These are phyloP conservation scores for Evansstolkia leycettana DNA, from an alignment of 495 filamentous ascomycete genomes.

Conservation along the genomic window DNA sequence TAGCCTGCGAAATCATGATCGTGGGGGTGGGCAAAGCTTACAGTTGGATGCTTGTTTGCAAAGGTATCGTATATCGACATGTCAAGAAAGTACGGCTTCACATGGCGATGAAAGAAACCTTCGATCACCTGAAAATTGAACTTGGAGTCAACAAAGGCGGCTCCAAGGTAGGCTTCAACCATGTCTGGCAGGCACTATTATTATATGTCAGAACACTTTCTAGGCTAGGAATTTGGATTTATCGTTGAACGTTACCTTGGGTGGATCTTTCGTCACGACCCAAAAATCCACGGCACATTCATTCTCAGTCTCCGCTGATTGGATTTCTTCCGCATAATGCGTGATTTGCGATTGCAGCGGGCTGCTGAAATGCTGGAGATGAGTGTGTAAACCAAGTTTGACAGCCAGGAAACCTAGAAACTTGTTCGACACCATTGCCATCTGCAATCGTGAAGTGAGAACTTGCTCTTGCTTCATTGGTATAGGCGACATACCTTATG, in stretches of 20 bases:
- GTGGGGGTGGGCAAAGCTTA: slow-evolving; percentile 15
- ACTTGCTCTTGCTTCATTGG: background rate
- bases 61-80: slow-evolving; percentile 83
- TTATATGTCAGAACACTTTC: background rate
- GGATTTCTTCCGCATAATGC: slow-evolving; percentile 58
- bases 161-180: slow-evolving; percentile 80
- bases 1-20: background rate
- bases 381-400: slow-evolving; percentile 59
- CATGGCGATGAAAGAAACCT: slow-evolving; percentile 59
- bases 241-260: slow-evolving; percentile 40
- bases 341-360: slow-evolving; percentile 49
- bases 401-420: slow-evolving; percentile 79
- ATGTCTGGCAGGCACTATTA: slow-evolving; percentile 71
- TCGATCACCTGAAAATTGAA: slow-evolving; percentile 67
- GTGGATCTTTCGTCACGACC: slow-evolving; percentile 54
- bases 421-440: slow-evolving; percentile 98
- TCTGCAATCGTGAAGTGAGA: slow-evolving; percentile 28
- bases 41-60: slow-evolving; percentile 76
- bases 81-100: slow-evolving; percentile 72
- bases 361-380: slow-evolving; percentile 51
- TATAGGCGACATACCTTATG: slow-evolving; percentile 51
- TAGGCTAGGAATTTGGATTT: background rate
- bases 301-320: slow-evolving; percentile 35
- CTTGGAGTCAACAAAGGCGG: slow-evolving; percentile 81
- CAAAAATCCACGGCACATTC: slow-evolving; percentile 68